Percentiles rank a stretch among this genome's conserved stretches.
Evolutionary conservation across 1,139 yeast species (phyloP).

Genomic region (Blastobotrys raffinosifermentans): DNA sequence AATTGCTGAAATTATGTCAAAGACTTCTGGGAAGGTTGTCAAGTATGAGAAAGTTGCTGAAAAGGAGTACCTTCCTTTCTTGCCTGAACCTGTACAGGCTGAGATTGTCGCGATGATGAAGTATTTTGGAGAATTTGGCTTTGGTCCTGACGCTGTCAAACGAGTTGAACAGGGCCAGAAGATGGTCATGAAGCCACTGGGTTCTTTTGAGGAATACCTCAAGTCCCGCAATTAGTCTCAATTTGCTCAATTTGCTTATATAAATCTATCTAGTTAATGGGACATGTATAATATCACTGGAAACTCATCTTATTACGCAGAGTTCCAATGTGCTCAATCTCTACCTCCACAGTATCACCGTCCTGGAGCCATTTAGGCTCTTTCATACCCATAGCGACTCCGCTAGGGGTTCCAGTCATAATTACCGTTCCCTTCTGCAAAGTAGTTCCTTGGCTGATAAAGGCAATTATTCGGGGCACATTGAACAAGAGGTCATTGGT

Average conservation of each 20-base stretch:
- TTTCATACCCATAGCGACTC: slow-evolving; percentile 24
- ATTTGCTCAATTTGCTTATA: too few species aligned
- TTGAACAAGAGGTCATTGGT: slow-evolving; percentile 37
- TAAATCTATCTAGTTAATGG: too few species aligned
- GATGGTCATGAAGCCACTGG: too few species aligned
- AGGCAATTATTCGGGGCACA: slow-evolving; percentile 12
- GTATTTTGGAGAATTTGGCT: slow-evolving; percentile 9
- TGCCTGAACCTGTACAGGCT: slow-evolving; percentile 4
- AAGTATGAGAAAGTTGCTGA: slow-evolving; percentile 6
- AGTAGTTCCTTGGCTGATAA: slow-evolving; percentile 15
- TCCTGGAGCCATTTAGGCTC: slow-evolving; percentile 6
- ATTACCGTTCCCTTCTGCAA: slow-evolving; percentile 13
- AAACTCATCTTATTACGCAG: slow-evolving; percentile 3
- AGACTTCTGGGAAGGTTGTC: slow-evolving; percentile 9
- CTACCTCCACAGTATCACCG: slow-evolving; percentile 4
- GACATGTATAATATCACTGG: too few species aligned
- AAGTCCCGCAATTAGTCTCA: too few species aligned
- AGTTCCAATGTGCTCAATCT: slow-evolving; percentile 4
- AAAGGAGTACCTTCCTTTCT: not conserved
- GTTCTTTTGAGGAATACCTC: too few species aligned
- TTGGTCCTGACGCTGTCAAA: too few species aligned
- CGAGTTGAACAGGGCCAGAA: too few species aligned
- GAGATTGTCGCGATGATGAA: slow-evolving; percentile 4
- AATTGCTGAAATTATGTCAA: slow-evolving; percentile 2
- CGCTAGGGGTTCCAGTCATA: slow-evolving; percentile 16